Conservation (phyloP, 495 filamentous ascomycete genomes). For the Penicillium bovifimosum region DNA sequence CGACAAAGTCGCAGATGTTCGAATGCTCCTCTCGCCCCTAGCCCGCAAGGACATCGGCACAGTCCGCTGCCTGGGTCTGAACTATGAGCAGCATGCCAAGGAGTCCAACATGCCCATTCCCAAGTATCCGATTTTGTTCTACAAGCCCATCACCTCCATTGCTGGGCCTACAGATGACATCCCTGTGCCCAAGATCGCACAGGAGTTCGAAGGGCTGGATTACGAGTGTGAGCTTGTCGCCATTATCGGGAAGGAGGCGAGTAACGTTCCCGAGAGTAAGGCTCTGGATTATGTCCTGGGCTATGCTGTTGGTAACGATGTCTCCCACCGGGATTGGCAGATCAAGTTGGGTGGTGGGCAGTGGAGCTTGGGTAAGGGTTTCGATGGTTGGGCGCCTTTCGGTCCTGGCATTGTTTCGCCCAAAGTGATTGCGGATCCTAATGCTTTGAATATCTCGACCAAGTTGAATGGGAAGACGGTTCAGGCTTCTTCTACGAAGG, state of each 20-base stretch:
- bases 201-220: slow-evolving; percentile 60
- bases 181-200: slow-evolving; percentile 55
- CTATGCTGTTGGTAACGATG: slow-evolving; percentile 77
- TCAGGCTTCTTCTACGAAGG: slow-evolving; percentile 68
- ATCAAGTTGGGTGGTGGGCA: slow-evolving; percentile 72
- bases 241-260: slow-evolving; percentile 67
- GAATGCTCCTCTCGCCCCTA: slow-evolving; percentile 63
- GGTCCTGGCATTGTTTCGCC: slow-evolving; percentile 73
- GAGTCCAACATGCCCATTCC: slow-evolving; percentile 73
- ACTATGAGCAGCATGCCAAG: slow-evolving; percentile 76
- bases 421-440: slow-evolving; percentile 63
- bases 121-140: slow-evolving; percentile 74
- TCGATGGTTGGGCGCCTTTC: slow-evolving; percentile 85
- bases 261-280: slow-evolving; percentile 57
- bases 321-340: slow-evolving; percentile 83
- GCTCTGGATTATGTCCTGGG: slow-evolving; percentile 75
- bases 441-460: slow-evolving; percentile 59
- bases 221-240: slow-evolving; percentile 83
- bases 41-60: slow-evolving; percentile 63
- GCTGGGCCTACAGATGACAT: slow-evolving; percentile 65
- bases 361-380: slow-evolving; percentile 79
- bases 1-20: slow-evolving; percentile 60
- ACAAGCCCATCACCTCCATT: slow-evolving; percentile 72
- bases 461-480: slow-evolving; percentile 66
- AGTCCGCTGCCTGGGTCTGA: slow-evolving; percentile 74